Evolutionary conservation across 1,284 basidiomycete genomes (phyloP), one percentile per base, ranked within the genome.

Genomic region (Afroboletus lepidellus): DNA sequence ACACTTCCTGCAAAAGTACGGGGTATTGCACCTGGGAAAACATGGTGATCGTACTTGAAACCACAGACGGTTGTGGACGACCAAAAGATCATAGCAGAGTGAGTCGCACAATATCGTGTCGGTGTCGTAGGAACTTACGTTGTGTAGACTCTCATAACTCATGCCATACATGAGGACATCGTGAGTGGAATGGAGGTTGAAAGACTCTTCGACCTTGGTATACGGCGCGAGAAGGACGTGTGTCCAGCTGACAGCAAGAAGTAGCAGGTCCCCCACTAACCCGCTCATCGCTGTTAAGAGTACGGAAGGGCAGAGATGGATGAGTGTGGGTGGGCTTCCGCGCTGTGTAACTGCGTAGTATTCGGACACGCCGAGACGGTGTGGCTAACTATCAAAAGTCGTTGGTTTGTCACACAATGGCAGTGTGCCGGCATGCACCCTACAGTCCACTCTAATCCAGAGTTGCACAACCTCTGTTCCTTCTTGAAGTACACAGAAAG

Each of bases 181-280:
- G 67, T 97, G 92, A 0, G 80, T 83, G 0, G 93, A 95, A 66
- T 99, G 96, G 6, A 98, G 79, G 56, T 90, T 94, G 77, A 98
- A 98, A 65, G 89, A 92, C 74, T 99, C 96, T 70, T 99, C 97
- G 36, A 99, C 96, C 73, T 99, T 99, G 3, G 91, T 92, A 68
- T 90, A 95, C 0, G 96, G 96, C 3, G 90, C 80, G 6, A 92
- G 70, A 6, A 89, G 58, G 48, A 94, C 85, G 61, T 95, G 88
- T 1, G 69, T 56, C 73, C 81, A 85, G 39, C 79, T 76, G 24
- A 83, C 75, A 1, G 71, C 59, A 37, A 90, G 67, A 7, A 92
- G 69, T 5, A 85, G 61, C 34, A 77, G 58, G 64, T 90, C 86
- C n/a, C 80, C 66, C 5, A 63, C 60, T 11, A 72, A 18, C 33